Evolutionary conservation across 441 rosid genomes (phyloP).

Genomic region (Viola pubescens): DNA sequence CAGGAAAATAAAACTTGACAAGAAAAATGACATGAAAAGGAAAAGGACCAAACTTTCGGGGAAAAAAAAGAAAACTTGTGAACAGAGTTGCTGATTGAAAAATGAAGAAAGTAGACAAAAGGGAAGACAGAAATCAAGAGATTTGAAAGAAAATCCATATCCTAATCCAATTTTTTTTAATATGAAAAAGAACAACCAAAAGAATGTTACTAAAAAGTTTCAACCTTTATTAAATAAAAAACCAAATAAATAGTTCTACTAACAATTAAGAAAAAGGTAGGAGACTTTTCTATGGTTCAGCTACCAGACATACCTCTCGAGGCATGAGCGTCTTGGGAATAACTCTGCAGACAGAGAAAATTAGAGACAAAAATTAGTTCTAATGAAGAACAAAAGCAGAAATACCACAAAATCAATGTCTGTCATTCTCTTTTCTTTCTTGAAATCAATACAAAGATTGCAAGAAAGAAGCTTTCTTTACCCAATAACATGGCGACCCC

Average conservation of each 20-base stretch:
- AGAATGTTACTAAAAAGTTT: slow-evolving; percentile 7
- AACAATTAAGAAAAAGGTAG: slow-evolving; percentile 25
- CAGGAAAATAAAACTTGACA: slow-evolving; percentile 18
- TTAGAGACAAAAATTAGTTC: slow-evolving; percentile 45
- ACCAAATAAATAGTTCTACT: neutral
- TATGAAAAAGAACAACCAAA: slow-evolving; percentile 7
- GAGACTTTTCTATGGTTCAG: slow-evolving; percentile 29
- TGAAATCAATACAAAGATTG: neutral
- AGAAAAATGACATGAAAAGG: slow-evolving; percentile 16
- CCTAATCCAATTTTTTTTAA: slow-evolving; percentile 16
- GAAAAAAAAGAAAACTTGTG: neutral
- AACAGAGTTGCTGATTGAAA: neutral
- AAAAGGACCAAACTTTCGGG: slow-evolving; percentile 14
- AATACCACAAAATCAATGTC: slow-evolving; percentile 13
- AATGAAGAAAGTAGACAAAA: slow-evolving; percentile 8
- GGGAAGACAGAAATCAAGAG: neutral
- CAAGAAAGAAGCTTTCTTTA: slow-evolving; percentile 16
- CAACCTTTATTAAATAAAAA: slow-evolving; percentile 13
- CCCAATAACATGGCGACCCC: slow-evolving; percentile 98
- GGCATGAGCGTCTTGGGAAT: slow-evolving; percentile 99
- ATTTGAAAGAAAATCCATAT: slow-evolving; percentile 14
- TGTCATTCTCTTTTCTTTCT: slow-evolving; percentile 22
- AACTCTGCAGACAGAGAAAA: slow-evolving; percentile 77
- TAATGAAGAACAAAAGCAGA: slow-evolving; percentile 18
- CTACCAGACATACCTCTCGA: slow-evolving; percentile 86